Base-by-base conservation (phyloP, 192 early-diverging fungal species). In the Coemansia sp. region DNA sequence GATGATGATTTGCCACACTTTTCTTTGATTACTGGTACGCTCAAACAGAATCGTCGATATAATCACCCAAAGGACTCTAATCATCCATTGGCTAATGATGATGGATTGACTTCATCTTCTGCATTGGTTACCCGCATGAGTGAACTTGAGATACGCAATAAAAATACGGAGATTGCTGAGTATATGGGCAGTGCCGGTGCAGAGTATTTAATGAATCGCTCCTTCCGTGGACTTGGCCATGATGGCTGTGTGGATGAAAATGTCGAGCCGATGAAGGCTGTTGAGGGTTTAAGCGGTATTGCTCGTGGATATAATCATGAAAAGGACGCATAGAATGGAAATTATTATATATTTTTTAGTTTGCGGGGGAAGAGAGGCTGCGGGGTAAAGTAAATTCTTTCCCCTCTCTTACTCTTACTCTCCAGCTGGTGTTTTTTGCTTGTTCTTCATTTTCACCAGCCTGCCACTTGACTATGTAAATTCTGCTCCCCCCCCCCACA, bases 251-350 rank as follows among this genome's bases (percentile, higher is more conserved):
- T 47, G 14, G 22, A 44, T 8, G 52, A 54, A 2, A 5, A 54
- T 10, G 21, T 21, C 8, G 60, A 65, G 63, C 72, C 73, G 49
- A 66, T 60, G 73, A 24, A 72, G 52, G 74, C 78, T 12, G 69
- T 69, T 7, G 92, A 95, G 58, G 96, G 96, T 7, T 78, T 91
- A 26, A 82, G 84, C n/a, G 94, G 96, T 2, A 93, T 95, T 76
- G 96, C 96, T 12, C 81, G 85, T 48, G 90, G 90, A 3, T 94
- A 94, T 64, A 34, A 18, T 0, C 51, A 75, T 34, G 89, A 89
- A 59, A 77, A 75, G 38, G 50, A 80, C 31, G 49, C n/a, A 32
- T 53, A 26, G 26, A 56, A 56, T 32, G 34, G 22, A 41, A 27
- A 27, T n/a, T 5, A 56, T 67, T 76, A 21, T 49, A 28, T 54